Evolutionary conservation across 768 basidiomycete species (phyloP).

Genomic region (Lactarius tabidus): DNA sequence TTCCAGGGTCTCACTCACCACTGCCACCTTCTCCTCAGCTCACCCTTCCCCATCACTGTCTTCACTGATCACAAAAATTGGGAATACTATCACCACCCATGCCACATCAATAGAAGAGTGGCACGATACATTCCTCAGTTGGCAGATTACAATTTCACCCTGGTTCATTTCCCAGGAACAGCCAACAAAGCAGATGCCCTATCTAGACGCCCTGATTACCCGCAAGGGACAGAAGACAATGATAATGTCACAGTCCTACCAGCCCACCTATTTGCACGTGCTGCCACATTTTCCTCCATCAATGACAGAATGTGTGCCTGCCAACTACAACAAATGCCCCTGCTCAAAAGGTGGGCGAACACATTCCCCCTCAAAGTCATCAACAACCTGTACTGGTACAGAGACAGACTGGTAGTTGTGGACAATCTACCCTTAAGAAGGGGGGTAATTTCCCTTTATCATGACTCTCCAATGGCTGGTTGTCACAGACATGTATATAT

Average conservation of each 20-base stretch:
- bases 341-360: accelerated
- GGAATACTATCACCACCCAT: background rate
- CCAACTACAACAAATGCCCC: background rate
- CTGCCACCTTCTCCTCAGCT: background rate
- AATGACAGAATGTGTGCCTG: background rate
- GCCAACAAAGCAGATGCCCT: background rate
- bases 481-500: too few species aligned
- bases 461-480: background rate
- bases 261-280: background rate
- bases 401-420: background rate
- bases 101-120: accelerated
- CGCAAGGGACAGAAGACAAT: background rate
- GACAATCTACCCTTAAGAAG: background rate
- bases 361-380: accelerated
- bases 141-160: background rate
- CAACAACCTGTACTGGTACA: background rate
- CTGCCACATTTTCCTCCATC: background rate
- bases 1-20: accelerated
- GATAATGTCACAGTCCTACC: background rate
- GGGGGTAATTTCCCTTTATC: background rate
- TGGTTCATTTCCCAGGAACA: accelerated
- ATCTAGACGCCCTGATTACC: background rate
- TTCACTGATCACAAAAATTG: background rate
- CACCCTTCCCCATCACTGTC: background rate
- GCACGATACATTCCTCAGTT: background rate